Percentiles rank a stretch among this genome's conserved stretches.
Evolutionary conservation across 352 stramenopile genomes (phyloP).

Genomic region (Phytophthora europaea): DNA sequence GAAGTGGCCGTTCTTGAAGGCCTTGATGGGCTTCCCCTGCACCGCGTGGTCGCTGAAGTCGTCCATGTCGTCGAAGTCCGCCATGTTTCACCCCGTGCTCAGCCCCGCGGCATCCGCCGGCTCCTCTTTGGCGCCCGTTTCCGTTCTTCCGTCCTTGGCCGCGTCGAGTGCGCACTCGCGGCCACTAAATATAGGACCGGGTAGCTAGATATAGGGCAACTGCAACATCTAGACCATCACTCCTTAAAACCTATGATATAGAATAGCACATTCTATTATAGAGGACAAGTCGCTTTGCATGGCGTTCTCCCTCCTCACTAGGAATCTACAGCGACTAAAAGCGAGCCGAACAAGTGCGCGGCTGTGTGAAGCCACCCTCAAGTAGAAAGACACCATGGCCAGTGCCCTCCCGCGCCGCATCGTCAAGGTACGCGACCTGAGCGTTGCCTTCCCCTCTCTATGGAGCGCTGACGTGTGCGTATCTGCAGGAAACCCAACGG

Average conservation of each 20-base stretch:
- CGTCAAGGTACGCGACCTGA: constrained; percentile 59
- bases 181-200: constrained; percentile 18
- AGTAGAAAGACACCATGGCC: constrained; percentile 50
- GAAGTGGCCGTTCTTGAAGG: constrained; percentile 85
- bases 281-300: constrained; percentile 8
- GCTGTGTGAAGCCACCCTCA: background rate
- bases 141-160: constrained; percentile 3
- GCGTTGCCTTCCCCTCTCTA: background rate
- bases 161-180: background rate
- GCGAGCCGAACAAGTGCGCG: background rate
- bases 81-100: constrained; percentile 45
- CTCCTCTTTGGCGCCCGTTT: constrained; percentile 27
- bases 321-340: constrained; percentile 24
- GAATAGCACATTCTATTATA: constrained; percentile 4
- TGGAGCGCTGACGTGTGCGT: background rate
- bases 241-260: constrained; percentile 6
- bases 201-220: constrained; percentile 18
- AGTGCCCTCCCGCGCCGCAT: constrained; percentile 77
- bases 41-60: constrained; percentile 85
- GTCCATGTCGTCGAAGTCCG: constrained; percentile 83
- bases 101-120: constrained; percentile 34
- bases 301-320: constrained; percentile 20
- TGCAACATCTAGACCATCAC: constrained; percentile 32
- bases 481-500: constrained; percentile 93
- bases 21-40: constrained; percentile 81